Evolutionary conservation across 2,329 filamentous ascomycete genomes (phyloP).

Genomic region (Escovopsis sp.): DNA sequence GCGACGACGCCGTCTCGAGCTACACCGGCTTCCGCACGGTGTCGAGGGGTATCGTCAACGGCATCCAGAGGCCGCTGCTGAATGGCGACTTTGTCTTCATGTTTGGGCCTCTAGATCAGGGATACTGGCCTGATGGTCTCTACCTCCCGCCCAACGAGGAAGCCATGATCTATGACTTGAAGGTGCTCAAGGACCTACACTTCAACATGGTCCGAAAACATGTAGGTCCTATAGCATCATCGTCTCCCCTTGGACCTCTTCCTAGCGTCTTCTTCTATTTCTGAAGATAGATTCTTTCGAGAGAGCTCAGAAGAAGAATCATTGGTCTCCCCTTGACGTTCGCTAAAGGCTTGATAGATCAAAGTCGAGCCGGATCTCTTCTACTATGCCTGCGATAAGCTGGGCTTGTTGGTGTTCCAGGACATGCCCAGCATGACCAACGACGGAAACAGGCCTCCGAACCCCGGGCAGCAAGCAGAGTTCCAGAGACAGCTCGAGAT

Average conservation of each 20-base stretch:
- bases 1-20: conserved; percentile 39
- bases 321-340: not conserved
- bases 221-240: too few relatives aligned
- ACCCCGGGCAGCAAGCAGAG: conserved; percentile 41
- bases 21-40: conserved; percentile 59
- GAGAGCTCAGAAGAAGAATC: too few relatives aligned
- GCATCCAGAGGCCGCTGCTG: conserved; percentile 44
- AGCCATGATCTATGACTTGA: conserved; percentile 52
- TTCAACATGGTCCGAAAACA: conserved; percentile 62
- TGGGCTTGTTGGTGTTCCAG: conserved; percentile 53
- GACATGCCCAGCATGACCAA: conserved; percentile 51
- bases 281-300: too few relatives aligned
- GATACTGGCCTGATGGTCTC: conserved; percentile 57
- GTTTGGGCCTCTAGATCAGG: conserved; percentile 56
- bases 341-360: conserved; percentile 28
- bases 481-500: conserved; percentile 49
- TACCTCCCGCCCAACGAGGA: conserved; percentile 50
- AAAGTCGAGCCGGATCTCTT: conserved; percentile 54
- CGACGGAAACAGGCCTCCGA: conserved; percentile 19
- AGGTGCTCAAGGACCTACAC: conserved; percentile 48
- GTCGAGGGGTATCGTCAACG: conserved; percentile 38
- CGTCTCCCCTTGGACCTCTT: too few relatives aligned
- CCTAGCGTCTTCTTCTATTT: too few relatives aligned
- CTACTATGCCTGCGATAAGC: conserved; percentile 50
- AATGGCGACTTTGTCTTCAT: conserved; percentile 57